These are phyloP conservation scores for Galeopsis tetrahit DNA, from an alignment of 257 asterid genomes.

Conservation along the genomic window DNA sequence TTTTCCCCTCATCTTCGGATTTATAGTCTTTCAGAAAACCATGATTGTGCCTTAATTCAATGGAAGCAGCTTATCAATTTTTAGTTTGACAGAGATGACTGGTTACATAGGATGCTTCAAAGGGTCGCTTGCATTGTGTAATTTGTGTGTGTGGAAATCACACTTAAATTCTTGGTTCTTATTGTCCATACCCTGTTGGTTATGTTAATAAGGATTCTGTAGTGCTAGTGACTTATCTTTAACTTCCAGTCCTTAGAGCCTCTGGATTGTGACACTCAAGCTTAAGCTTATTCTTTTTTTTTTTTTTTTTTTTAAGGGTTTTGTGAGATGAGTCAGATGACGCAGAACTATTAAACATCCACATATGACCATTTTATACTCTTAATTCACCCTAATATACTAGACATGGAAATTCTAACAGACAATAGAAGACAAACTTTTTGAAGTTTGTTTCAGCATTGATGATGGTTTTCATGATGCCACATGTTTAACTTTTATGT, in stretches of 20 bases:
- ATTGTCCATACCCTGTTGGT: neutral
- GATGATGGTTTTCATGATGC: neutral
- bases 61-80: neutral
- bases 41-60: conserved; percentile 13
- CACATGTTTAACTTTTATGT: neutral
- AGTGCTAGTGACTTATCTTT: neutral
- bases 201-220: neutral
- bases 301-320: no score
- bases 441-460: conserved; percentile 6
- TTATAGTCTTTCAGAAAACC: no score
- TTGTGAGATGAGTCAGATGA: no score
- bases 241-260: neutral
- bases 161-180: neutral
- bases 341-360: neutral
- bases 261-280: no score
- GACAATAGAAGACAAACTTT: neutral
- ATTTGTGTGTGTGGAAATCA: neutral
- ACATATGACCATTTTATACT: neutral
- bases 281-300: no score
- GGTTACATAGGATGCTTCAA: neutral
- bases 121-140: neutral
- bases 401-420: neutral
- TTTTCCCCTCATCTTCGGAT: neutral
- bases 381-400: neutral
- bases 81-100: conserved; percentile 9